Conservation (phyloP, 352 stramenopile genomes). For the Salisapilia sapeloensis region DNA sequence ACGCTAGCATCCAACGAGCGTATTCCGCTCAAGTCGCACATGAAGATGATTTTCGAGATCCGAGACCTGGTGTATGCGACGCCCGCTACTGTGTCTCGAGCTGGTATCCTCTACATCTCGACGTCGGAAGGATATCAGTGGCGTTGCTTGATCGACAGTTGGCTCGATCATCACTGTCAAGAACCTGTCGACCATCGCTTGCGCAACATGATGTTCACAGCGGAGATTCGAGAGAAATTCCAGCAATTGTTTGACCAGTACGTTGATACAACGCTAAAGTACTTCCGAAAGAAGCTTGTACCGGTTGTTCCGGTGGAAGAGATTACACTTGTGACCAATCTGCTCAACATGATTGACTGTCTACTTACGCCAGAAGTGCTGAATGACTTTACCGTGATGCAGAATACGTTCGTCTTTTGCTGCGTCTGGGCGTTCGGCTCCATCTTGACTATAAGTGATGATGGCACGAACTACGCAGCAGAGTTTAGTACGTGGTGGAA, state of each 20-base stretch:
- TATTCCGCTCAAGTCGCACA: slow-evolving; percentile 92
- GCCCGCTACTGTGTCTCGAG: slow-evolving; percentile 88
- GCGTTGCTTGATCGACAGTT: slow-evolving; percentile 88
- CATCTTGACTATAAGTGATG: slow-evolving; percentile 83
- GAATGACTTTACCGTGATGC: slow-evolving; percentile 59
- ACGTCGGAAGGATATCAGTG: slow-evolving; percentile 91
- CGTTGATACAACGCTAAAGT: slow-evolving; percentile 82
- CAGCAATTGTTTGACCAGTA: slow-evolving; percentile 86
- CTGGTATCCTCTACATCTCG: slow-evolving; percentile 93
- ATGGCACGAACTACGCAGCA: slow-evolving; percentile 88
- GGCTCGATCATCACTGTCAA: slow-evolving; percentile 71
- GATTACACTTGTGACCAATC: slow-evolving; percentile 84
- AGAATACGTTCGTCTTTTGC: slow-evolving; percentile 92
- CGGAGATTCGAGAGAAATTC: slow-evolving; percentile 63
- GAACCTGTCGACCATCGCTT: slow-evolving; percentile 39
- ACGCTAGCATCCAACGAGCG: slow-evolving; percentile 93
- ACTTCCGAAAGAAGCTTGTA: slow-evolving; percentile 87
- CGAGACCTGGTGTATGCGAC: slow-evolving; percentile 91
- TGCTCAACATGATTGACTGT: slow-evolving; percentile 91
- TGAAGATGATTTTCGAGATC: slow-evolving; percentile 97
- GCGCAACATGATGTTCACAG: slow-evolving; percentile 59
- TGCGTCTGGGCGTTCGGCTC: slow-evolving; percentile 92
- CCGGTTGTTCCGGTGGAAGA: slow-evolving; percentile 88
- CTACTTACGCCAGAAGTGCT: slow-evolving; percentile 71
- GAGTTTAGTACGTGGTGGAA: slow-evolving; percentile 95